Base-by-base conservation (phyloP, 768 basidiomycete genomes). In the Naganishia randhawae region DNA sequence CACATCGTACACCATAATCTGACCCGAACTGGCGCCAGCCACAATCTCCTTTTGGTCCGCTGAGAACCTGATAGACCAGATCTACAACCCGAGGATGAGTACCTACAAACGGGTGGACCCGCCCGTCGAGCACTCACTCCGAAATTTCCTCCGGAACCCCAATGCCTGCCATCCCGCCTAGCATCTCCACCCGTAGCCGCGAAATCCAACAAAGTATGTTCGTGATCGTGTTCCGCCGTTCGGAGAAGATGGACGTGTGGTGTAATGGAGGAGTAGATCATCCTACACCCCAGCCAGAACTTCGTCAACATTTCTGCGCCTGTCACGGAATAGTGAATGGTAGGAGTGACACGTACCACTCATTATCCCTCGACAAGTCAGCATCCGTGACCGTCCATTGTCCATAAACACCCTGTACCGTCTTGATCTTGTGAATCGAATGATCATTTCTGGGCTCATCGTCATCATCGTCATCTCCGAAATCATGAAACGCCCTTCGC, bases 331-430 rank as follows among this genome's bases (percentile, higher is more conserved):
- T 22, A 14, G 29, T n/a, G n/a, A 6, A 6, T 13, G 6, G n/a
- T 19, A 14, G 41, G 45, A n/a, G 11, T 8, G 22, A 50, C 29
- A 71, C 81, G 73, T 75, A 87, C 87, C 89, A 87, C 81, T 93
- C 88, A 71, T 93, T 93, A 75, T 92, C 88, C 0, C 88, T 87
- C 69, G 91, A 92, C 22, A 93, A 82, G 79, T 96, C 91, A 25
- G 89, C 89, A 80, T 97, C 96, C 8, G 93, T 97, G 66, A 98
- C 90, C 0, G 94, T 96, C 94, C 93, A 98, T 39, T 86, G 83
- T 0, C 90, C 90, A 17, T 85, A 84, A 37, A 85, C 82, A 0
- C 90, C 94, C 75, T 87, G 84, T 52, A 95, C 89, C 0, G 86
- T 86, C 73, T 81, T 81, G 67, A 81, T 76, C 63, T 73, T 73